These are phyloP conservation scores for Fusarium odoratissimum DNA, from an alignment of 2,329 filamentous ascomycete genomes.

Conservation along the genomic window DNA sequence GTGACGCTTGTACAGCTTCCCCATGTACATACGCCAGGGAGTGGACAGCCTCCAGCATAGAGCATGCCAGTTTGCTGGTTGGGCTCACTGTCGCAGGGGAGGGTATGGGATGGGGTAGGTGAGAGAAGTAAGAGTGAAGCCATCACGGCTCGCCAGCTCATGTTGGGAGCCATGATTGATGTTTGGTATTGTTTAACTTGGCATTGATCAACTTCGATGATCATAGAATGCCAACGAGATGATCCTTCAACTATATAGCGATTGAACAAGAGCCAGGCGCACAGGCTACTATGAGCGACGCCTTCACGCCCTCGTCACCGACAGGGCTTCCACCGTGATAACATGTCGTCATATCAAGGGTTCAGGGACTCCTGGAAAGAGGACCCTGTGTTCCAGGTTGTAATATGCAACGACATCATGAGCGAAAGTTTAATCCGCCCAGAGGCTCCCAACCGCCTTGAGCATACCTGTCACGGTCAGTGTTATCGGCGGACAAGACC, in stretches of 20 bases:
- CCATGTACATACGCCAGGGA: constrained; percentile 29
- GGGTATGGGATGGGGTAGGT: not conserved
- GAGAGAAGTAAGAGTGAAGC: constrained; percentile 1
- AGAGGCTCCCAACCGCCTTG: not conserved
- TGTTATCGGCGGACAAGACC: not conserved
- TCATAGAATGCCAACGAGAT: not conserved
- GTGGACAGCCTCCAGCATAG: constrained; percentile 31
- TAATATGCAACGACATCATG: not conserved
- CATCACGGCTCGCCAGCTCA: constrained; percentile 22
- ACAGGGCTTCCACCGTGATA: not conserved
- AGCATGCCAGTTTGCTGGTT: constrained; percentile 4
- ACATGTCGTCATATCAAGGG: constrained; percentile 14
- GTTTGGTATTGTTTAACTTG: constrained; percentile 1
- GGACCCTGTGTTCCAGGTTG: not conserved
- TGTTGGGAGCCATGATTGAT: constrained; percentile 17
- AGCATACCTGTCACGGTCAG: not conserved
- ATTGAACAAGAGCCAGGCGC: not conserved
- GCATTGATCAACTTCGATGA: constrained; percentile 17
- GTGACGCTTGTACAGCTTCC: constrained; percentile 32
- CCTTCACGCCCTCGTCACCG: not conserved
- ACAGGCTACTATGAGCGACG: too few relatives aligned
- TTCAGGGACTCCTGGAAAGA: not conserved
- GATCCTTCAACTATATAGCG: constrained; percentile 22
- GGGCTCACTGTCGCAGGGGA: not conserved
- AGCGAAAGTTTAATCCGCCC: not conserved